These are phyloP conservation scores for Penicillium sclerotiorum DNA, from an alignment of 2,329 filamentous ascomycete species.

Conservation along the genomic window DNA sequence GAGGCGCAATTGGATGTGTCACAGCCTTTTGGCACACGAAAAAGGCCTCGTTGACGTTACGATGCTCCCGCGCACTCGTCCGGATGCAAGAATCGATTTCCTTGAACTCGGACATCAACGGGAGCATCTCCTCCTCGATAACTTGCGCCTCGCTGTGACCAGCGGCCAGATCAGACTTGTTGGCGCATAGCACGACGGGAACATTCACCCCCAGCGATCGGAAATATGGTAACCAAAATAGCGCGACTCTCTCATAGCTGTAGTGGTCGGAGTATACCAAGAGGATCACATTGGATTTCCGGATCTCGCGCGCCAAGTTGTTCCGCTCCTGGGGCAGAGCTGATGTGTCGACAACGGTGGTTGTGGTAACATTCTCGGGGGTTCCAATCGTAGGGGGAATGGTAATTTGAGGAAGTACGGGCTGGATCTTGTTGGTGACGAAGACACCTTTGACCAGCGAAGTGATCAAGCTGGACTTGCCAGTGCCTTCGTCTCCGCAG, in stretches of 20 bases:
- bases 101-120: conserved; percentile 97
- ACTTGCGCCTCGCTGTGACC: conserved; percentile 79
- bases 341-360: conserved; percentile 90
- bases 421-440: conserved; percentile 91
- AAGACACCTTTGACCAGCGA: conserved; percentile 97
- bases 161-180: conserved; percentile 87
- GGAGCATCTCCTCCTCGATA: conserved; percentile 95
- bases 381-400: conserved; percentile 91
- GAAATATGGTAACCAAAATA: conserved; percentile 99
- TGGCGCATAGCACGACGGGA: conserved; percentile 92
- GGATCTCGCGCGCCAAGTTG: conserved; percentile 87
- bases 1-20: conserved; percentile 91
- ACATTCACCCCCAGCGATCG: conserved; percentile 98
- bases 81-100: conserved; percentile 98
- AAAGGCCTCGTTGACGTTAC: conserved; percentile 94
- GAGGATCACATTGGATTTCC: conserved; percentile 95
- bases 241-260: conserved; percentile 93
- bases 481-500: conserved; percentile 94
- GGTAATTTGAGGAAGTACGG: conserved; percentile 90
- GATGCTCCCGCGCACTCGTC: conserved; percentile 86
- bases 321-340: conserved; percentile 91
- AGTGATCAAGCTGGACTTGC: conserved; percentile 90
- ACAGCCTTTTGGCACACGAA: conserved; percentile 98
- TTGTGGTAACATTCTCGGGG: conserved; percentile 95
- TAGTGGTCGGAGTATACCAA: conserved; percentile 98